Evolutionary conservation across 2,329 filamentous ascomycete genomes (phyloP), one percentile per base, ranked within the genome.

Genomic region (Ceratocystis lukuohia): DNA sequence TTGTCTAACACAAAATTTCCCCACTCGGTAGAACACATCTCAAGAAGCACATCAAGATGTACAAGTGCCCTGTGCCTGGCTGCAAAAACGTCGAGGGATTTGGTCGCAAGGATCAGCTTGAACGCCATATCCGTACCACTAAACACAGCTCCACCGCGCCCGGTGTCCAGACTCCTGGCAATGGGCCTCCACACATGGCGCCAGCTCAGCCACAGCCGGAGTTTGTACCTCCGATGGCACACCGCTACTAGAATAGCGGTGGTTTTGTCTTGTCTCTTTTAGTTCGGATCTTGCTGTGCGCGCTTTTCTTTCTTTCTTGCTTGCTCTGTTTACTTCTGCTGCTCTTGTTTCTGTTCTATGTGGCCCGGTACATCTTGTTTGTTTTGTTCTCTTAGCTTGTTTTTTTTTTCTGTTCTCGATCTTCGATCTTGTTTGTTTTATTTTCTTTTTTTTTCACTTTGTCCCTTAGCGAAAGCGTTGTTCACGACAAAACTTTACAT

Each of bases 31-130:
- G 66, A 61, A 67, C 66, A n/a, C 66, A 67, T 41, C 62, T 67
- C 12, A 67, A 67, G 30, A 67, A 67, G 44, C 66, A 67, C 53
- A 28, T 67, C 66, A 67, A 67, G 28, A 67, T 67, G 66, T 67
- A 67, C 61, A 67, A 67, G 41, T 67, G 66, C 53, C 66, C 66
- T 17, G 66, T 67, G 5, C 50, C 53, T 3, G 66, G 66, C 50
- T 67, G 66, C 53, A 67, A 67, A 30, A 67, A 67, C 30, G 66
- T 67, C 41, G 66, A 67, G 45, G 66, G 66, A n/a, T 67, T 67
- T 33, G 66, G 66, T 15, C 66, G 66, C 33, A 67, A 67, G 53
- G 66, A 67, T 50, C 66, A 67, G 25, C 66, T 67, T n/a, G 66
- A 67, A 30, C 61, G 66, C n/a, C 66, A 67, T 45, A 67, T 67